phyloP scores from a whole-genome alignment of 805 yeast genomes.

The Yamadazyma paraphyllophila region DNA sequence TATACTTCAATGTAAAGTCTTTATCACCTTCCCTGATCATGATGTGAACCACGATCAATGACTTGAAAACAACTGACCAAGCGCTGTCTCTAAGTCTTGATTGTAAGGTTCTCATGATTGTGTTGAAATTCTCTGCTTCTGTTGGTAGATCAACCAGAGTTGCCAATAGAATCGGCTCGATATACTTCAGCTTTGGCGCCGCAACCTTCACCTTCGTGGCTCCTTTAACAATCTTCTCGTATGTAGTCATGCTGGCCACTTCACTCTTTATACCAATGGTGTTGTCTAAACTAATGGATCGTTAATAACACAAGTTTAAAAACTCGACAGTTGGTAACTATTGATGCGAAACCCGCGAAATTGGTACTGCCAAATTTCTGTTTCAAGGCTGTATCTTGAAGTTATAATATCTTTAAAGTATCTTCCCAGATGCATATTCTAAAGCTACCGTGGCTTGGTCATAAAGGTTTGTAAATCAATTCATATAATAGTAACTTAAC shows the following conservation, averaged over 20 bases:
- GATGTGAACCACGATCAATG: constrained; percentile 80
- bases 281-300: too few species aligned
- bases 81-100: constrained; percentile 71
- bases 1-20: constrained; percentile 66
- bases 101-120: constrained; percentile 65
- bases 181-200: constrained; percentile 95
- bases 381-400: not conserved
- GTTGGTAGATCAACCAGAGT: constrained; percentile 49
- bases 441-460: constrained; percentile 46
- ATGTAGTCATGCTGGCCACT: constrained; percentile 50
- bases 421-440: constrained; percentile 33
- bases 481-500: constrained; percentile 10
- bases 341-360: constrained; percentile 1
- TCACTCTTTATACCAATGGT: too few species aligned
- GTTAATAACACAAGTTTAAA: not conserved
- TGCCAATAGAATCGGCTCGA: constrained; percentile 84
- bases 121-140: constrained; percentile 53
- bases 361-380: too few species aligned
- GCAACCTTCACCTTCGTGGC: constrained; percentile 64
- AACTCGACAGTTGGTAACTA: constrained; percentile 2
- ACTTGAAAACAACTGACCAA: constrained; percentile 89
- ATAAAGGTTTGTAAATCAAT: constrained; percentile 32
- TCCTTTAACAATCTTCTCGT: constrained; percentile 70
- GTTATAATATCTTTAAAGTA: not conserved
- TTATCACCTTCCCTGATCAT: constrained; percentile 90